Conservation (phyloP, 805 yeast genomes). For the Schwanniomyces occidentalis region DNA sequence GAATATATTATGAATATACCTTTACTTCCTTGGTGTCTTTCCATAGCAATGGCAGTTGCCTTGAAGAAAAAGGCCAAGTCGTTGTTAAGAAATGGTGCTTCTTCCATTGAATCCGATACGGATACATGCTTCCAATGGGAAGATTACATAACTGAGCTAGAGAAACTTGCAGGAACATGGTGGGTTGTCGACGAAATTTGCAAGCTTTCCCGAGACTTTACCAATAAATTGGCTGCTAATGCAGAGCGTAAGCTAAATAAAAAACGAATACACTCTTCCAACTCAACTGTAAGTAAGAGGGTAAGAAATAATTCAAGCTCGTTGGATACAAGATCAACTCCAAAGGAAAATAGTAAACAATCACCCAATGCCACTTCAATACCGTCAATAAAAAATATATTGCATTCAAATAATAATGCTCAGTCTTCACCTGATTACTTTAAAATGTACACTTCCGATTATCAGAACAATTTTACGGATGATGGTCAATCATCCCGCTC, state of each 20-base stretch:
- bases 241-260: slow-evolving; percentile 2
- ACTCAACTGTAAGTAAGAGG: slow-evolving; percentile 3
- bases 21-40: slow-evolving; percentile 23
- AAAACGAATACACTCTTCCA: background rate
- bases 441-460: too few species aligned
- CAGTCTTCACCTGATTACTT: too few species aligned
- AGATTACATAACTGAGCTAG: slow-evolving; percentile 20
- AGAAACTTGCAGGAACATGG: slow-evolving; percentile 23
- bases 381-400: too few species aligned
- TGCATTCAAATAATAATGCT: too few species aligned
- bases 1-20: slow-evolving; percentile 25
- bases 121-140: slow-evolving; percentile 13
- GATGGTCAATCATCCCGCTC: too few species aligned
- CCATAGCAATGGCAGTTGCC: slow-evolving; percentile 26
- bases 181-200: slow-evolving; percentile 30
- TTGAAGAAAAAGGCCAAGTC: slow-evolving; percentile 18
- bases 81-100: slow-evolving; percentile 6
- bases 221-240: slow-evolving; percentile 13
- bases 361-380: too few species aligned
- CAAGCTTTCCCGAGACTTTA: slow-evolving; percentile 20
- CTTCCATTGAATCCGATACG: slow-evolving; percentile 4
- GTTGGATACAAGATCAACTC: too few species aligned
- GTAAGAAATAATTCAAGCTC: too few species aligned
- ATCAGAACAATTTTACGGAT: too few species aligned
- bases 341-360: too few species aligned